phyloP scores from a whole-genome alignment of 768 basidiomycete genomes.

The Boletus sensibilis region DNA sequence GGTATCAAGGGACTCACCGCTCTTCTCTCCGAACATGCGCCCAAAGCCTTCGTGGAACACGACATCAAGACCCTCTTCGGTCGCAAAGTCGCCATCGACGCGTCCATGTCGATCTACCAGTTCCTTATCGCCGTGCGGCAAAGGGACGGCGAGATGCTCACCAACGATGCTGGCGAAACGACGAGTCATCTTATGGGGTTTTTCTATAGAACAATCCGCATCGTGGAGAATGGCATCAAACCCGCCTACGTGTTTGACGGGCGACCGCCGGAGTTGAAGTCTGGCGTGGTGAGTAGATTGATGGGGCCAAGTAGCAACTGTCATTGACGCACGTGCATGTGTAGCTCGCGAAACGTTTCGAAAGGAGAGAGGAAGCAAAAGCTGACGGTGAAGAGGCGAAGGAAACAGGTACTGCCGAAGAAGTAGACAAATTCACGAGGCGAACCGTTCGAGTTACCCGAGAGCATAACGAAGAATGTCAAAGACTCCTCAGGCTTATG shows the following conservation, averaged over 20 bases:
- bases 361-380: conserved; percentile 86
- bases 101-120: conserved; percentile 95
- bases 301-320: no score
- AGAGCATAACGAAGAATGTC: conserved; percentile 96
- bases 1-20: conserved; percentile 96
- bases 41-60: conserved; percentile 81
- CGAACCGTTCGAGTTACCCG: conserved; percentile 92
- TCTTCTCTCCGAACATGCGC: conserved; percentile 87
- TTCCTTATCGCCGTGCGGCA: conserved; percentile 98
- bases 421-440: conserved; percentile 85
- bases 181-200: conserved; percentile 99
- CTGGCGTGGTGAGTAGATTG: conserved; percentile 77
- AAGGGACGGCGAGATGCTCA: conserved; percentile 93
- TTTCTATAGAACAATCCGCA: conserved; percentile 96
- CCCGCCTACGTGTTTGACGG: conserved; percentile 98
- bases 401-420: conserved; percentile 91
- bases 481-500: conserved; percentile 85
- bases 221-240: conserved; percentile 98
- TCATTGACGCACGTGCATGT: neutral
- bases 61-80: conserved; percentile 98
- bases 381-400: conserved; percentile 96
- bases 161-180: conserved; percentile 96
- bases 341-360: conserved; percentile 96
- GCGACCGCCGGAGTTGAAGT: conserved; percentile 96
- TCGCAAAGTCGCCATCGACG: conserved; percentile 97